Evolutionary conservation across 108 stramenopile genomes (phyloP), one percentile per base, ranked within the genome.

Genomic region (Epipyxis sp.): DNA sequence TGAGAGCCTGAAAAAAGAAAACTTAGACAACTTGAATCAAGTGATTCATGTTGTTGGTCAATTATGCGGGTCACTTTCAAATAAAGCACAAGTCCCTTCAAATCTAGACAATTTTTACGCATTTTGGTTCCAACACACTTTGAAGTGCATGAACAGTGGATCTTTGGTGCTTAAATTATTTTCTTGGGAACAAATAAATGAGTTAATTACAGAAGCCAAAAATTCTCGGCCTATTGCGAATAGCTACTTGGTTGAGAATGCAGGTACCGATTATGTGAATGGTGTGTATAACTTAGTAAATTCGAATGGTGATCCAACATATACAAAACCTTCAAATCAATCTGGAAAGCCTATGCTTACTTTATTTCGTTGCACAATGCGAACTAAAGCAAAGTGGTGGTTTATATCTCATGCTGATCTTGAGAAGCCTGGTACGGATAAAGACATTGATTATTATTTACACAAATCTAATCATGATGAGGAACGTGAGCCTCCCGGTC

Each of bases 401-500:
- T 98, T 96, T 79, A 89, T 98, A 27, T 94, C 93, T 25, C 92
- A 94, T 76, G 95, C 97, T 1, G 97, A 98, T 68, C 87, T 91
- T 62, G 89, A 92, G 46, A 91, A 93, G 59, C 97, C 97, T 62
- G 97, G 97, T 35, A 98, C 97, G 1, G 97, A 98, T 78, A 91
- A 93, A 65, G 97, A 98, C 82, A 89, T 94, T 69, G 97, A 98
- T 80, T 98, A 98, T 80, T 98, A 98, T 82, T 93, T 95, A 84
- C 93, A 96, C 86, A 93, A 92, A 76, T 93, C 93, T 6, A 79
- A 35, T n/a, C 79, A 84, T 57, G 69, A 89, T 44, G 92, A 95
- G 69, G 92, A 95, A 69, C 79, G 72, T 10, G 78, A 88, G 59
- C 97, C 97, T 41, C 89, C 91, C 6, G 34, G 59, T 13, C 25